Evolutionary conservation across 2,329 filamentous ascomycete species (phyloP), one percentile per base, ranked within the genome.

Genomic region (Fusarium annulatum): DNA sequence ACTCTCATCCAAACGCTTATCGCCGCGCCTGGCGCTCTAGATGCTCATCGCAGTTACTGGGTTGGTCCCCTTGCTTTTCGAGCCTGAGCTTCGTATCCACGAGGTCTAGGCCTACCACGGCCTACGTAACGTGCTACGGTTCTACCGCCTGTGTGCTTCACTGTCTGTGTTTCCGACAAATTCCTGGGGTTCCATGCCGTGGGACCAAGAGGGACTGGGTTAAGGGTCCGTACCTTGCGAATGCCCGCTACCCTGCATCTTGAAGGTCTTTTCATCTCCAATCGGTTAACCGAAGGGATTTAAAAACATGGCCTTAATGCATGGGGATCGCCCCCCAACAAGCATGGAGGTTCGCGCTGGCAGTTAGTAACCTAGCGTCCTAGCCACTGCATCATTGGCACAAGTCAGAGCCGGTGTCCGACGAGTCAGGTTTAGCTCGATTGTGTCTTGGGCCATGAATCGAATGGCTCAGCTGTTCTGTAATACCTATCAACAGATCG

Each of bases 351-450:
- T 76, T 74, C 72, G 65, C 59, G 64, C 69, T 69, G 62, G 56
- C 55, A 49, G 55, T 34, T 58, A 41, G 30, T 58, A 58, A 60
- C 57, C 46, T 56, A 75, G 74, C 74, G 53, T 52, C 43, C 46
- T 56, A 76, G 76, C 74, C 67, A 73, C 71, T 69, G 76, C 74
- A 77, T 69, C 68, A 72, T 68, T 76, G 65, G 67, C 58, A 67
- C 65, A 57, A 18, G 55, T 61, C 52, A 45, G 61, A 69, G 61
- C 69, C 52, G 61, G 63, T 65, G 63, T 53, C 38, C 48, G 51
- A 53, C 71, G 71, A 77, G 72, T 76, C 67, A 69, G 76, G 69
- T 61, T 66, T 74, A 74, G 73, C 48, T 74, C 66, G 69, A 63
- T 66, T 59, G 67, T 62, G 67, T 75, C 69, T 78, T 58, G 65